Evolutionary conservation across 2,329 filamentous ascomycete genomes (phyloP), one percentile per base, ranked within the genome.

Genomic region (Cladosporium sp.): DNA sequence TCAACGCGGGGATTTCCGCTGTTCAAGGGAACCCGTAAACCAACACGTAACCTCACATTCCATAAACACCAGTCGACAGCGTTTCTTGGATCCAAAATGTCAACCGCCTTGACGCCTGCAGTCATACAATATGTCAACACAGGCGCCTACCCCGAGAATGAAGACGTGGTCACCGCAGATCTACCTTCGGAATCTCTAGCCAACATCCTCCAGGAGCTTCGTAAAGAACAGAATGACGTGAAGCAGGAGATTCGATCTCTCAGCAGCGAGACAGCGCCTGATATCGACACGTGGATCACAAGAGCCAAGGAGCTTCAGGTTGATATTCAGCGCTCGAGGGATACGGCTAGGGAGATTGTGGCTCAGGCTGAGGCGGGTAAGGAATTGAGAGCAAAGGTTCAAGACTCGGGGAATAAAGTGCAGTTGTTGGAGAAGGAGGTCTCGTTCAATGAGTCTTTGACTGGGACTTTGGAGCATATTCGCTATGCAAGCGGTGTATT

Each of bases 291-390:
- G 45, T 97, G 92, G 92, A 87, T 94, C 50, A 72, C 77, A 45
- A 88, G 93, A 67, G 89, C 91, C 41, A 88, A 88, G 68, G 82
- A 84, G 46, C 79, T 96, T 7, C 88, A 95, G 66, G 80, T 84
- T 54, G 92, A 96, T 63, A 92, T 96, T 57, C 82, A 88, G 60
- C 80, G 82, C 40, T 92, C 89, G 19, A 85, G 88, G 61, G 78
- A 80, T 13, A 83, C 90, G 30, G 90, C 92, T 18, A 84, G 84
- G 61, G 83, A 90, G 51, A 94, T 97, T 52, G 79, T 92, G 4
- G 79, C 83, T 38, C 81, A 89, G 60, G 84, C 90, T 46, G 85
- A 92, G 62, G 80, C 77, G 22, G 82, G 84, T 11, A 80, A 82
- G 53, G 72, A 75, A 36, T 72, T 88, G 19, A 75, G 86, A 41